Evolutionary conservation across 176 grass and related monocot genomes (phyloP).

Genomic region (Phragmites australis): DNA sequence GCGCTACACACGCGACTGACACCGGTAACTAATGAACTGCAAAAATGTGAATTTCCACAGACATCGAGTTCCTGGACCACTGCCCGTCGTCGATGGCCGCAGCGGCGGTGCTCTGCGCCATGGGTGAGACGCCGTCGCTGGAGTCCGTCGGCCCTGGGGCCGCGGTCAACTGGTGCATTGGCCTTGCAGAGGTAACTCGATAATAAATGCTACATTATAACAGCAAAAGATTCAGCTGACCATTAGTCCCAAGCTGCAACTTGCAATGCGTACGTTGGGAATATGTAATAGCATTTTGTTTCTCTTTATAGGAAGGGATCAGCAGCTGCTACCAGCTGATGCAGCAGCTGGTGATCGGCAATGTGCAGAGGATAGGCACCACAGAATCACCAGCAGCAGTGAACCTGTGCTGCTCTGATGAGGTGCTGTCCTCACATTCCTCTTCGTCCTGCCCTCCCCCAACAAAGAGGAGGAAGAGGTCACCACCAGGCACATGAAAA

Average conservation of each 20-base stretch:
- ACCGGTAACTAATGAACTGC: background rate
- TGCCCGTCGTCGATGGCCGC: conserved; percentile 79
- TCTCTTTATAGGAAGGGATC: conserved; percentile 62
- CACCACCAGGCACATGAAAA: conserved; percentile 37
- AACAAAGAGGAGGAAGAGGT: conserved; percentile 77
- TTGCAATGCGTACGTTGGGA: conserved; percentile 4
- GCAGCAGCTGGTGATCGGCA: conserved; percentile 53
- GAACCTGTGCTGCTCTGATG: conserved; percentile 43
- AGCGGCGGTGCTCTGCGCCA: conserved; percentile 78
- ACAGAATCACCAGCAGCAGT: conserved; percentile 31
- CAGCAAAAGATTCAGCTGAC: background rate
- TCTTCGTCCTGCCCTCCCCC: conserved; percentile 41
- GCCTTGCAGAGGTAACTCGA: conserved; percentile 69
- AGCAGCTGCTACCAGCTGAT: conserved; percentile 69
- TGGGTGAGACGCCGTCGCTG: conserved; percentile 51
- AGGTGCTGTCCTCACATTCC: conserved; percentile 44
- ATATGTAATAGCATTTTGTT: background rate
- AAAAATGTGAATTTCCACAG: conserved; percentile 44
- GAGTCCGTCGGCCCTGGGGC: conserved; percentile 44
- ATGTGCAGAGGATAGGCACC: conserved; percentile 36
- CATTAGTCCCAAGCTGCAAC: conserved; percentile 1
- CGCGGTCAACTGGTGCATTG: conserved; percentile 77
- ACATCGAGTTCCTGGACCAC: conserved; percentile 73
- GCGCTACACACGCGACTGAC: background rate
- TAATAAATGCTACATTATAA: background rate